Conservation (phyloP, 352 stramenopile genomes). For the Globisporangium cystogenes region DNA sequence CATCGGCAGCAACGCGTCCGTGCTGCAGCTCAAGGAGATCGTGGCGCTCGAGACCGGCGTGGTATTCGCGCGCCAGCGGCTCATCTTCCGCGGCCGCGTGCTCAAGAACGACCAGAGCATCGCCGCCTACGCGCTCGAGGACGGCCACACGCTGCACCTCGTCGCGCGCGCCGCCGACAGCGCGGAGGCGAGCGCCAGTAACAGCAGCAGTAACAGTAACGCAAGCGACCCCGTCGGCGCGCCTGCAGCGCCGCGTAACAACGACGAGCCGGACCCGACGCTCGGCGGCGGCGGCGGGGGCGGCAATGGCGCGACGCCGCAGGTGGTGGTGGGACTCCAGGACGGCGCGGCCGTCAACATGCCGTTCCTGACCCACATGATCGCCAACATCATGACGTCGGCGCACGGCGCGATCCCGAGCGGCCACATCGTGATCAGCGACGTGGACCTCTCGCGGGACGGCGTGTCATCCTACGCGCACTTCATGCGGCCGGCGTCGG, state of each 20-base stretch:
- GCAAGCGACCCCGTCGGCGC: neutral
- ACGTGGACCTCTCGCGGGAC: constrained; percentile 6
- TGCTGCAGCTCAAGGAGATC: constrained; percentile 70
- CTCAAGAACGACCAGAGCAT: constrained; percentile 84
- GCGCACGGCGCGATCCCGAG: constrained; percentile 19
- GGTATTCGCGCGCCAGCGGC: constrained; percentile 60
- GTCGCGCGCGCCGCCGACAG: constrained; percentile 45
- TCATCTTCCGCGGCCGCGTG: constrained; percentile 85
- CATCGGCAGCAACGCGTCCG: constrained; percentile 51
- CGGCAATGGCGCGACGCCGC: constrained; percentile 17
- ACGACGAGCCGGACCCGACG: constrained; percentile 69
- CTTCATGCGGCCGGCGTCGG: constrained; percentile 4
- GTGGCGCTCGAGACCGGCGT: constrained; percentile 69
- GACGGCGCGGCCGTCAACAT: constrained; percentile 63
- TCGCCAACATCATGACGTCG: constrained; percentile 67
- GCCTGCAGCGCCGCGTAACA: constrained; percentile 21
- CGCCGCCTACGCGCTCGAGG: constrained; percentile 66
- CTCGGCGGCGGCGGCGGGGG: constrained; percentile 5
- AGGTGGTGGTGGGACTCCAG: constrained; percentile 66
- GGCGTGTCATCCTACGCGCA: constrained; percentile 9
- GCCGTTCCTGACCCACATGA: constrained; percentile 81
- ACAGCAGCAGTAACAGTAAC: neutral
- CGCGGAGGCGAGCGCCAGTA: neutral
- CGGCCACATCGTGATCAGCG: constrained; percentile 10
- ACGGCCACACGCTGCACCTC: constrained; percentile 78